Base-by-base conservation (phyloP, 352 stramenopile species). In the Elongisporangium undulatum region DNA sequence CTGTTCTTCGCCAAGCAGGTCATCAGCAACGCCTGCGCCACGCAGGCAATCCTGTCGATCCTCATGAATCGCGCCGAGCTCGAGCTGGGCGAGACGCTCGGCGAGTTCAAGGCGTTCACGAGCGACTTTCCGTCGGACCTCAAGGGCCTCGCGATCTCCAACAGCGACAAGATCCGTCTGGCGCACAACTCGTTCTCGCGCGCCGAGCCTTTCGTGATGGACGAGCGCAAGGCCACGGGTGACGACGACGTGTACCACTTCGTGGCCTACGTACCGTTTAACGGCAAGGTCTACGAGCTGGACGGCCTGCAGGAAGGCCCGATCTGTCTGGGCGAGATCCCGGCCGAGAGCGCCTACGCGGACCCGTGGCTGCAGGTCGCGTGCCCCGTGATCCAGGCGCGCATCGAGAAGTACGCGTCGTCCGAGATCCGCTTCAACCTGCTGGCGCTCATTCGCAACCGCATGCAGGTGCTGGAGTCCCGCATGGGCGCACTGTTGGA, bases 221-320 rank as follows among this genome's bases (percentile, higher is more conserved):
- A 93, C 19, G 77, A 91, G 60, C 64, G 79, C 39, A 89, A 87
- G 51, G 75, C 71, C 23, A 91, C 86, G 23, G 66, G 68, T n/a
- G 78, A 96, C 54, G 92, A 98, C 63, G 94, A 98, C 53, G 95
- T 98, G 19, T 99, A 98, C 73, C 97, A 99, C 71, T 99, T 99
- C 77, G 85, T 99, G n/a, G 94, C 96, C 16, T 99, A 98, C 67
- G 82, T 98, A 38, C 92, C 91, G 0, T 72, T 89, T 23, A 78
- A 93, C 67, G 89, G 85, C 26, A 87, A 78, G 38, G 88, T 98
- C 0, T 98, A 98, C 72, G 96, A 99, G 80, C 82, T 99, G 19
- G 97, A 99, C 72, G 97, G 97, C 12, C 75, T 99, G 0, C 78
- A 89, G 59, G 68, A 80, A 51, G 95, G 92, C 3, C 97, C 97